Evolutionary conservation across 768 basidiomycete genomes (phyloP).

Genomic region (Fomitopsis pulvina): DNA sequence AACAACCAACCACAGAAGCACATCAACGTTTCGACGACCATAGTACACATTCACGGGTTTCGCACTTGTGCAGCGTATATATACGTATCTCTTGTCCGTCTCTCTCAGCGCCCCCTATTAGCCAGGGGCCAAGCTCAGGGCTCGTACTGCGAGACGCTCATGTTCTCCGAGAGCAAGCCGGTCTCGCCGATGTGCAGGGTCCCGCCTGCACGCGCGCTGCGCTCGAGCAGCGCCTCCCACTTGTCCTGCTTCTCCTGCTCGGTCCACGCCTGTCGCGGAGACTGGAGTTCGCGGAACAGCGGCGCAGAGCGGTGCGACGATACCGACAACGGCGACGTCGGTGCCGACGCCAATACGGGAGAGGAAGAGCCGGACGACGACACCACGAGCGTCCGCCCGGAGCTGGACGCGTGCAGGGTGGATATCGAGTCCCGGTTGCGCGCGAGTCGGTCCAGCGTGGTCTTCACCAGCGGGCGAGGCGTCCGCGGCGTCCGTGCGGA

Average conservation of each 20-base stretch:
- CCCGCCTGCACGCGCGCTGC: slow-evolving; percentile 66
- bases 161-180: slow-evolving; percentile 36
- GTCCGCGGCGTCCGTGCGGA: slow-evolving; percentile 15
- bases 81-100: not conserved
- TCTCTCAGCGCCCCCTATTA: not conserved
- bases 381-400: slow-evolving; percentile 8
- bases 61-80: no score
- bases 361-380: slow-evolving; percentile 9
- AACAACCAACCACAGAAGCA: no score
- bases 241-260: slow-evolving; percentile 66
- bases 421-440: slow-evolving; percentile 10
- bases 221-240: slow-evolving; percentile 64
- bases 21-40: no score
- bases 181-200: slow-evolving; percentile 53
- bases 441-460: not conserved
- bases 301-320: slow-evolving; percentile 25
- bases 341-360: slow-evolving; percentile 21
- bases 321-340: slow-evolving; percentile 11
- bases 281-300: slow-evolving; percentile 43
- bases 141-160: slow-evolving; percentile 3
- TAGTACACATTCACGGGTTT: no score
- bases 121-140: no score
- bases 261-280: slow-evolving; percentile 36
- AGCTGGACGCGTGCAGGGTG: slow-evolving; percentile 24
- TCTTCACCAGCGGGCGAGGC: slow-evolving; percentile 7